phyloP scores from a whole-genome alignment of 768 basidiomycete species.

The Phylloporus sp. region DNA sequence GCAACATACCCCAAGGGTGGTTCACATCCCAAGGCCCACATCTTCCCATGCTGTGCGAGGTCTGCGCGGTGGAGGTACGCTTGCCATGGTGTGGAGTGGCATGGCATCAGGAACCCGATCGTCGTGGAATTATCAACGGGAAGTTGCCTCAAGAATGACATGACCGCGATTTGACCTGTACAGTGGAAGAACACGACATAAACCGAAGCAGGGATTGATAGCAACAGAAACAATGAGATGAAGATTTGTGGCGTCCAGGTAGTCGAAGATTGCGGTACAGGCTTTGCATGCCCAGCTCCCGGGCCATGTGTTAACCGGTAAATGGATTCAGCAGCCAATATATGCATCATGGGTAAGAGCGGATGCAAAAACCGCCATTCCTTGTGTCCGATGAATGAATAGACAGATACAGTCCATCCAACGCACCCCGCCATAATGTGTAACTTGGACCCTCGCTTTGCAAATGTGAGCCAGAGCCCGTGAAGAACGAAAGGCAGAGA shows the following conservation, averaged over 20 bases:
- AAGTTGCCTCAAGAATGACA: conserved; percentile 60
- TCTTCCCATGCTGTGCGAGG: conserved; percentile 47
- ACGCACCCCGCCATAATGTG: conserved; percentile 47
- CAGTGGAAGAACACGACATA: conserved; percentile 78
- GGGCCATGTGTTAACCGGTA: conserved; percentile 39
- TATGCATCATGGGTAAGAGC: conserved; percentile 75
- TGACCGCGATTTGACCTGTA: conserved; percentile 72
- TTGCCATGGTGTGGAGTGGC: conserved; percentile 93
- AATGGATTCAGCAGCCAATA: conserved; percentile 73
- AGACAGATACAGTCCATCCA: conserved; percentile 60
- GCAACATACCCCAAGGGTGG: conserved; percentile 76
- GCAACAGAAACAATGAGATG: conserved; percentile 39
- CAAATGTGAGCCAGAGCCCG: conserved; percentile 44
- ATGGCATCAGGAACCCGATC: conserved; percentile 89
- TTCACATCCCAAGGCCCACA: conserved; percentile 92
- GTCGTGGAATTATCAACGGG: conserved; percentile 48
- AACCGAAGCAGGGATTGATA: conserved; percentile 57
- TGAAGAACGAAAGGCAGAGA: conserved; percentile 69
- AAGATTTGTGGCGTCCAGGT: conserved; percentile 31
- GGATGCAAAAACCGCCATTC: conserved; percentile 98
- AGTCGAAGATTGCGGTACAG: not conserved
- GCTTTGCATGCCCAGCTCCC: conserved; percentile 1
- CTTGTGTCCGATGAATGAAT: conserved; percentile 87
- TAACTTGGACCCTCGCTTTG: conserved; percentile 25
- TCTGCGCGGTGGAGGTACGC: conserved; percentile 76